Evolutionary conservation across 257 asterid species (phyloP).

Genomic region (Penstemon barbatus): DNA sequence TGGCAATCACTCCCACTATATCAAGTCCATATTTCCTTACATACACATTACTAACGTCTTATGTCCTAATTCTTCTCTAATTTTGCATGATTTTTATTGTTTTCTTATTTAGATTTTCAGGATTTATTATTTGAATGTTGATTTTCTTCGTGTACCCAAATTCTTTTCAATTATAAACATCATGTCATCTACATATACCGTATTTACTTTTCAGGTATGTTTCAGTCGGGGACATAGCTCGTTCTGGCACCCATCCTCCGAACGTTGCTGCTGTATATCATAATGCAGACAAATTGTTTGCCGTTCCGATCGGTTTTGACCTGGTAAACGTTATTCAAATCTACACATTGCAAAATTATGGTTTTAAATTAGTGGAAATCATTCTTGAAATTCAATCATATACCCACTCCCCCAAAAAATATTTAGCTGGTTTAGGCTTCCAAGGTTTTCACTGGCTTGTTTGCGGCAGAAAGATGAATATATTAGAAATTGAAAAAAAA

Average conservation of each 20-base stretch:
- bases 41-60: background rate
- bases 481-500: background rate
- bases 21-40: background rate
- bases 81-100: too few species aligned
- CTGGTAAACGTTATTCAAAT: slow-evolving; percentile 53
- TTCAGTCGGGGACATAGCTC: slow-evolving; percentile 86
- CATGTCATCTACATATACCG: slow-evolving; percentile 13
- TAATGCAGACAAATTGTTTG: slow-evolving; percentile 52
- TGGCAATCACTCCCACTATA: slow-evolving; percentile 6
- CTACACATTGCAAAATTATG: background rate
- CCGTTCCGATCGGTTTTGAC: slow-evolving; percentile 81
- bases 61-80: too few species aligned
- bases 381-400: background rate
- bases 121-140: background rate
- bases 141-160: background rate
- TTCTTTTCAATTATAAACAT: background rate
- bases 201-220: slow-evolving; percentile 57
- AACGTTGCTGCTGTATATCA: slow-evolving; percentile 78
- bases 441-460: background rate
- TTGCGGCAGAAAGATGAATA: background rate
- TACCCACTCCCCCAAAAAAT: too few species aligned
- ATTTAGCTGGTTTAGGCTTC: background rate
- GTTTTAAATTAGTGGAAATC: background rate
- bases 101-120: too few species aligned
- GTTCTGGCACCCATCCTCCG: slow-evolving; percentile 82